phyloP scores from a whole-genome alignment of 176 grass and related monocot species.

The Oryza officinalis region DNA sequence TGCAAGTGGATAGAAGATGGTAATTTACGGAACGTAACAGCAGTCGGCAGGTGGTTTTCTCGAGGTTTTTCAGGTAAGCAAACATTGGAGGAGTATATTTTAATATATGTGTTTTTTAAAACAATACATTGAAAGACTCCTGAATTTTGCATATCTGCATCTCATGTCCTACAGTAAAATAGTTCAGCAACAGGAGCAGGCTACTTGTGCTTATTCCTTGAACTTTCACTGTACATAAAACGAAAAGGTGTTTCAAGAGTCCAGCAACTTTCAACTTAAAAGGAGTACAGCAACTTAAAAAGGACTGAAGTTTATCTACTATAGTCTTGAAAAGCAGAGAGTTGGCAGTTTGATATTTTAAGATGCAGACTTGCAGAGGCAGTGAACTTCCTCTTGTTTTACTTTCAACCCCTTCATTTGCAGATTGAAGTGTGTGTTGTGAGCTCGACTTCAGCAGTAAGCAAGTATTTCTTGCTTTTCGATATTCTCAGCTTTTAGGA shows the following conservation, averaged over 20 bases:
- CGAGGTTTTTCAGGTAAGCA: background rate
- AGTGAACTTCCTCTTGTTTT: slow-evolving; percentile 3
- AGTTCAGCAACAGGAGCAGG: background rate
- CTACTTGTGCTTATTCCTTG: background rate
- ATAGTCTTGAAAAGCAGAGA: background rate
- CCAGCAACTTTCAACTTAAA: background rate
- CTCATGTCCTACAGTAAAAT: background rate
- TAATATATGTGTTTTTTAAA: no score
- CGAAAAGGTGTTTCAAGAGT: background rate
- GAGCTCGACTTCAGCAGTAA: slow-evolving; percentile 40
- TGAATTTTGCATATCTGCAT: background rate
- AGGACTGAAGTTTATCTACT: background rate
- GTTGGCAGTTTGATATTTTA: slow-evolving; percentile 4
- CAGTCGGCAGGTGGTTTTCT: background rate
- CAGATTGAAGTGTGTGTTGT: slow-evolving; percentile 10
- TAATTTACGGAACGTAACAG: background rate
- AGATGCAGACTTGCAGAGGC: background rate
- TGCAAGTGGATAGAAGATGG: slow-evolving; percentile 5
- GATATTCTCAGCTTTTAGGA: slow-evolving; percentile 28
- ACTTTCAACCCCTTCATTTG: background rate
- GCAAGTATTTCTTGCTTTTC: slow-evolving; percentile 38
- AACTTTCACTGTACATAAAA: background rate
- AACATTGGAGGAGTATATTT: no score
- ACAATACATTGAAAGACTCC: background rate
- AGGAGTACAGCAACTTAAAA: background rate